Evolutionary conservation across 2,329 filamentous ascomycete species (phyloP), one percentile per base, ranked within the genome.

Genomic region (Fusarium verticillioides): DNA sequence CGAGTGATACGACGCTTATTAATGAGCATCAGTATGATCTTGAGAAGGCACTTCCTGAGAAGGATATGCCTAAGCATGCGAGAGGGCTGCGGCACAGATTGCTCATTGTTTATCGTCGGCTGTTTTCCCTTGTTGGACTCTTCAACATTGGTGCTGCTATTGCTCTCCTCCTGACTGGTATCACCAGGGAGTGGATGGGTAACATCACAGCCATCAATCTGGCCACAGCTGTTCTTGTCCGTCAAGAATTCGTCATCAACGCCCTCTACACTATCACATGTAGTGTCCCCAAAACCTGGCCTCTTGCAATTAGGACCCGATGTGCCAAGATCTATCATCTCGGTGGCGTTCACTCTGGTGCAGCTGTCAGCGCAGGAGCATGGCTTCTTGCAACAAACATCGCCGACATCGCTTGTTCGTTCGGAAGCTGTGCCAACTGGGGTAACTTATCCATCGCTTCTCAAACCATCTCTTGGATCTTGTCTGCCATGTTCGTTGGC

Each of bases 241-340:
- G 87, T 12, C 87, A 89, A 73, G 87, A 89, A 39, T 81, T 84
- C 53, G 82, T 88, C 68, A 84, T 89, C 79, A 89, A 89, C 72
- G 70, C 81, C 6, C 75, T 89, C 3, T 90, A 87, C 77, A 81
- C 79, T 7, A 72, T 87, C 58, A 81, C 81, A 44, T 87, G 84
- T 67, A 85, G 83, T 5, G 79, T 88, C 5, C 83, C 83, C 12
- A 82, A 85, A 26, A 81, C 80, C 0, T 85, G 83, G 23, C 88
- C 88, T 0, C 78, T 89, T 5, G 81, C 80, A 65, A 78, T 90
- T 52, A 84, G 87, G 37, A 80, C 81, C 7, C 81, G 82, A 7
- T 84, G 83, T 46, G 86, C 84, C 59, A 86, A 87, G 71, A 83
- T 88, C 61, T 88, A 85, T 73, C 86, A 88, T 68, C 81, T 88